Base-by-base conservation (phyloP, 2,329 filamentous ascomycete genomes). In the Boeremia lycopersici region DNA sequence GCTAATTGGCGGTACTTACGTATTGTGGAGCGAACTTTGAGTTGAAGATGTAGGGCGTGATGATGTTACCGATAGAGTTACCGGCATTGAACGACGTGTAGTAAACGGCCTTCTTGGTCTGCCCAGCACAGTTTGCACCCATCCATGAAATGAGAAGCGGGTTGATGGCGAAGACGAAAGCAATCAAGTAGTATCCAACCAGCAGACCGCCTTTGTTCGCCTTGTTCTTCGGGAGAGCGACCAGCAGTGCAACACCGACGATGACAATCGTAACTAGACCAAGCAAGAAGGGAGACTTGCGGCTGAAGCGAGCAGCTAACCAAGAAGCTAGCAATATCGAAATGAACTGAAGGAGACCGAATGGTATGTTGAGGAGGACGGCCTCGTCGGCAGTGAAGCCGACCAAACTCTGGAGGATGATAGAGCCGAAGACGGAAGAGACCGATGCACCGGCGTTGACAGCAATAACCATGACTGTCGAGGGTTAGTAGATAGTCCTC, bases 121-220 rank as follows among this genome's bases (percentile, higher is more conserved):
- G 84, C 6, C 87, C 88, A 0, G 80, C 87, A 0, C 86, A 89
- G 69, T 90, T 90, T 7, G 82, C 85, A 6, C 89, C 81, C 53
- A 89, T 86, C 87, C 87, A 90, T 0, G 84, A 81, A 0, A 89
- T 83, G 25, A 88, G 82, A 9, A 90, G 76, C 0, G 86, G 86
- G 62, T 87, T 88, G 1, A 82, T 84, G 1, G 85, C 85, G 57
- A 86, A 89, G 8, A 89, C 75, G 69, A 89, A 89, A 0, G 85
- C 83, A 0, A 84, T 87, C 48, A 89, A 74, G 70, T 89, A 89
- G 68, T 87, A 89, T 0, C 84, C 85, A 3, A 83, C 78, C 13
- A 88, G 76, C 0, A 83, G 78, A 0, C 78, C 73, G 0, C 79
- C 77, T 39, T 78, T 76, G n/a, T 79, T 70, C 1, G 74, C 69